Evolutionary conservation across 2,329 filamentous ascomycete species (phyloP), one percentile per base, ranked within the genome.

Genomic region (Tolypocladium tundrense): DNA sequence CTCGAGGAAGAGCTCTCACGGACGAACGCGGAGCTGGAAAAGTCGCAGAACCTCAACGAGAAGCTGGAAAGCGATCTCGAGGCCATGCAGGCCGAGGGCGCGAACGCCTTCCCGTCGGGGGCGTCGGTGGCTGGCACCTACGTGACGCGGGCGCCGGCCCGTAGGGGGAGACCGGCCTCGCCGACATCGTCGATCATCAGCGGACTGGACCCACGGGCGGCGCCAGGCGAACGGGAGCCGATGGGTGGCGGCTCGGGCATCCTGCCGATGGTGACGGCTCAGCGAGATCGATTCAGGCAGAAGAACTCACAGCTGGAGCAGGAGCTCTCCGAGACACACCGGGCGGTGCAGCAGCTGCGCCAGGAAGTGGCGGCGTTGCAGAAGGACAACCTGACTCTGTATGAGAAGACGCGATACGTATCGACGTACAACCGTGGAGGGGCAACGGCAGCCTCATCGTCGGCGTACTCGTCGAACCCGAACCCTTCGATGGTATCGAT

Each of bases 161-260:
- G 88, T 54, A 84, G 85, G 66, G 84, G 88, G 37, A 83, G 87
- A 45, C 78, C 80, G 54, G 83, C 88, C 19, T 97, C 94, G 3
- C 95, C 94, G 0, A 97, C 94, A 1, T 97, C 93, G 4, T 97
- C 93, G 24, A 97, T 99, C 66, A 97, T 99, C 66, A 97, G 92
- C 60, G 94, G 94, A n/a, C 91, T 97, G 68, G 90, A 96, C 67
- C 86, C 88, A 27, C 81, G 84, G 50, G 77, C 59, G 19, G 62
- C 65, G 48, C 77, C 74, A 53, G 70, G 73, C 10, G 73, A 79
- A 43, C 75, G 79, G 19, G 88, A 91, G 53, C 79, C 86, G 10
- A 80, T 87, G 57, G 88, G 88, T 39, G 80, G 89, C 57, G 90
- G 90, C 2, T 90, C 90, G 0, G 91, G 92, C 14, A 97, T 99